Base-by-base conservation (phyloP, 1,284 basidiomycete genomes). In the Tylopilus orsonianus region DNA sequence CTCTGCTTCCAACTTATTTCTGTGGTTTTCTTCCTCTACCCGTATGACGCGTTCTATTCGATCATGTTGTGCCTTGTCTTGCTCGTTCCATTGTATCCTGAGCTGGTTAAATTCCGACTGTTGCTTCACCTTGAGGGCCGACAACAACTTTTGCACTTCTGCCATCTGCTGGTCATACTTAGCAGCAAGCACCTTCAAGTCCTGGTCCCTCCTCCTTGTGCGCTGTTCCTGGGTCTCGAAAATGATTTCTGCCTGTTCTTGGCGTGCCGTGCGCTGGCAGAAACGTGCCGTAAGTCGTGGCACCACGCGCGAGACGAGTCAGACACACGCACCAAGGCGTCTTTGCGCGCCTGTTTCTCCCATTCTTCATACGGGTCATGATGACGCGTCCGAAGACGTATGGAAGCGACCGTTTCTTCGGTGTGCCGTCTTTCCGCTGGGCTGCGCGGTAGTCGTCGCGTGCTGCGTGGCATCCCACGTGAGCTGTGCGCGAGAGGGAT, bases 281-380 rank as follows among this genome's bases (percentile, higher is more conserved):
- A 5, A 14, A 23, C n/a, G 39, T 24, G n/a, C 18, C 29, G 13
- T 40, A 14, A 34, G 35, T 33, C 5, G 16, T 43, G 36, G 13
- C 7, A 41, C 32, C 5, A 39, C 32, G 8, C 23, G 23, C n/a
- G 14, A 10, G n/a, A 16, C 20, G 41, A 19, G 4, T 30, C 5
- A 22, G 20, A 40, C n/a, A 45, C 6, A 76, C 84, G 54, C 60
- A 90, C 87, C 57, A 85, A 80, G 13, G 87, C 83, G 53, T 90
- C 86, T 56, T 75, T 79, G 29, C 79, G 74, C 23, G 81, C 79
- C 55, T 81, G 71, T 52, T 75, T 77, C 67, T 87, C 81, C 87
- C 86, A 90, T 57, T 89, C 85, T 68, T 88, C 85, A 53, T 87
- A 88, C 16, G 83, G 82, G 57, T 90, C 87, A 48, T 80, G 72